Base-by-base conservation (phyloP, 306 rosid genomes). In the Dalbergia cultrata region DNA sequence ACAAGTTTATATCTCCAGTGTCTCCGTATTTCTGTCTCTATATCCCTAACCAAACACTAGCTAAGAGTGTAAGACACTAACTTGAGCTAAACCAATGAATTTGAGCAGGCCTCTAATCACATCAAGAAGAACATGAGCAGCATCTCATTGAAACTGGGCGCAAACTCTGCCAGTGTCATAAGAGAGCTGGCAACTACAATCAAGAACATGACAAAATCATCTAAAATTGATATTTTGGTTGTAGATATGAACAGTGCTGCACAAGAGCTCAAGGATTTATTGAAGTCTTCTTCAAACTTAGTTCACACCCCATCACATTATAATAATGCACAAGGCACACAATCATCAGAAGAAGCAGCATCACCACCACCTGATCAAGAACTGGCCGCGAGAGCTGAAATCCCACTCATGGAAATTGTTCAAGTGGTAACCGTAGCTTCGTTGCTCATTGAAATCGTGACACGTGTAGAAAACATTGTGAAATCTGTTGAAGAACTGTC, bases 171-270 rank as follows among this genome's bases (percentile, higher is more conserved):
- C 0, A 78, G 63, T 61, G 92, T 95, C 8, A 41, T 95, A 58
- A 87, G 86, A 67, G 98, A 93, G 80, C 59, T 95, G 34, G 92
- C 88, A 8, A 61, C 4, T 59, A 84, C 75, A 5, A 82, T 84
- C 9, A 90, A 49, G 81, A 85, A 80, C 4, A 90, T 90, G 99
- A 88, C 19, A 86, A 95, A 88, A 77, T 93, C 99, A 70, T 76
- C 86, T 0, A 71, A 77, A 49, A 67, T 87, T n/a, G 86, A 87
- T 53, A 49, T 78, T 54, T 62, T 87, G 54, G 80, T 87, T 18
- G 80, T 49, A 18, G 86, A 90, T 64, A 93, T 93, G 97, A 95
- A 90, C 69, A 66, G 9, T 72, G 82, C 83, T 2, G 88, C 90
- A 5, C 80, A 87, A 73, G 92, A 89, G 34, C 91, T 95, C 3